Conservation (phyloP, 2,329 filamentous ascomycete species). For the Botrytis elliptica region DNA sequence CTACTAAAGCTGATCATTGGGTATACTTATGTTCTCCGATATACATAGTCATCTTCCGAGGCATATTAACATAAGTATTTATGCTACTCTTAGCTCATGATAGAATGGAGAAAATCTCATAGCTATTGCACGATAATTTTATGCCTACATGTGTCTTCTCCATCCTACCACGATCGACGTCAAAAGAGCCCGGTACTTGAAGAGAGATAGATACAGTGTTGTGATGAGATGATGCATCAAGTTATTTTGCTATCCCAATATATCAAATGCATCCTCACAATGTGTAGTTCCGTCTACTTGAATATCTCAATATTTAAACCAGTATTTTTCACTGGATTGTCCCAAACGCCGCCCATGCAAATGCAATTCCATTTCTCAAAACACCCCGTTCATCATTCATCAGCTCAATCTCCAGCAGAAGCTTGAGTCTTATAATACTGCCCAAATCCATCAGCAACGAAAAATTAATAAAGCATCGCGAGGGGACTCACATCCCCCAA, state of each 20-base stretch:
- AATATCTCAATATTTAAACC: neutral
- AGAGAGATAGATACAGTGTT: neutral
- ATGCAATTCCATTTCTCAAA: neutral
- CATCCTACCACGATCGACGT: neutral
- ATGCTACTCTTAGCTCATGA: neutral
- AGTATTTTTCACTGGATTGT: conserved; percentile 5
- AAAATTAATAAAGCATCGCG: conserved; percentile 28
- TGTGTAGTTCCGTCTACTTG: neutral
- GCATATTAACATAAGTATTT: neutral
- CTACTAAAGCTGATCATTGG: conserved; percentile 5
- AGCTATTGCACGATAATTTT: neutral
- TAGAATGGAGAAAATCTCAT: neutral
- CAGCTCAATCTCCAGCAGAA: conserved; percentile 28
- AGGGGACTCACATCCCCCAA: conserved; percentile 44
- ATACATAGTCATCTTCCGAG: neutral
- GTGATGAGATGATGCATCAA: neutral
- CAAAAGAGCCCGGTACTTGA: neutral
- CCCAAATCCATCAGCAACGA: conserved; percentile 31
- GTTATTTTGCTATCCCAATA: neutral
- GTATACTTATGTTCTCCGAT: conserved; percentile 3
- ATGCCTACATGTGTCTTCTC: neutral
- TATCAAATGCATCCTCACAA: neutral
- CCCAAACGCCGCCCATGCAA: conserved; percentile 19
- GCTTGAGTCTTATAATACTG: conserved; percentile 36
- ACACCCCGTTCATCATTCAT: conserved; percentile 20